A percentile compares a stretch with the other conserved stretches of the same genome.
Evolutionary conservation across 176 grass and related monocot genomes (phyloP).

Genomic region (Triticum turgidum): DNA sequence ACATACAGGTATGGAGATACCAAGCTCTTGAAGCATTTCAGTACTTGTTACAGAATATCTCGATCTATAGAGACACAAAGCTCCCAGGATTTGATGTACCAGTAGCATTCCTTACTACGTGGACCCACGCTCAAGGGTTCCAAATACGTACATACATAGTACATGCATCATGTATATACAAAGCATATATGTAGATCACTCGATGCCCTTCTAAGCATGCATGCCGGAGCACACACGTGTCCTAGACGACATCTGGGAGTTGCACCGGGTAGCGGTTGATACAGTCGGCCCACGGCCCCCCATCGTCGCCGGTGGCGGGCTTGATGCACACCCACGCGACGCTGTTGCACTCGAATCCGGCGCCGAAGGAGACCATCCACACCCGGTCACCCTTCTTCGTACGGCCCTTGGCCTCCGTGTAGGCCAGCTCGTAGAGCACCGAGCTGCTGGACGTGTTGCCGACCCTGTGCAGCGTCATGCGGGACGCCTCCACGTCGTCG

Average conservation of each 20-base stretch:
- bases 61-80: too few relatives aligned
- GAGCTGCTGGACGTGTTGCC: slow-evolving; percentile 78
- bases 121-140: too few relatives aligned
- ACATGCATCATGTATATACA: too few relatives aligned
- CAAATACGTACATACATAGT: too few relatives aligned
- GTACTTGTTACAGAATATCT: too few relatives aligned
- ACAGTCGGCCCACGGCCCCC: slow-evolving; percentile 10
- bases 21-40: too few relatives aligned
- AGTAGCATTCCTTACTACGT: too few relatives aligned
- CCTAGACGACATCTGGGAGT: background rate
- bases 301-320: background rate
- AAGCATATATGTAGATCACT: too few relatives aligned
- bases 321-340: slow-evolving; percentile 38
- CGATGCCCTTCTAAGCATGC: too few relatives aligned
- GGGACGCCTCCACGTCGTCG: slow-evolving; percentile 38
- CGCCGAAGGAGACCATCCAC: slow-evolving; percentile 31
- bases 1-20: too few relatives aligned
- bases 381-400: slow-evolving; percentile 17
- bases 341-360: slow-evolving; percentile 56
- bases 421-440: slow-evolving; percentile 79
- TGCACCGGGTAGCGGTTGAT: slow-evolving; percentile 14
- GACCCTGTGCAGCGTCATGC: slow-evolving; percentile 47
- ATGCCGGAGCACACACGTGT: too few relatives aligned
- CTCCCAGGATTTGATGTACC: too few relatives aligned
- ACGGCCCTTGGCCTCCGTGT: slow-evolving; percentile 76